Conservation (phyloP, 2,329 filamentous ascomycete genomes). For the Simplicillium aogashimaense region DNA sequence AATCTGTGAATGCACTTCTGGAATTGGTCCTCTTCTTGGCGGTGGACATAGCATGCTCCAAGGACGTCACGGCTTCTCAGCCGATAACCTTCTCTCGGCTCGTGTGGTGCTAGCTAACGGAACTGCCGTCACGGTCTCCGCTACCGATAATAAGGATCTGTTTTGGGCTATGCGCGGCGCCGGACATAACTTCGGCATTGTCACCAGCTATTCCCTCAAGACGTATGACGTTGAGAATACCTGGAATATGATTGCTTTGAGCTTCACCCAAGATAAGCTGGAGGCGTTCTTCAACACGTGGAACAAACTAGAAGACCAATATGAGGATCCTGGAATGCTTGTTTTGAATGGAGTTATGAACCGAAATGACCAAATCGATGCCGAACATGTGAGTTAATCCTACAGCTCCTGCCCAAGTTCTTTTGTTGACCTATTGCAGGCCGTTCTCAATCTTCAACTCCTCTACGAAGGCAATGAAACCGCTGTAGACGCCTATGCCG, state of each 20-base stretch:
- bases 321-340: conserved; percentile 2
- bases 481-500: conserved; percentile 1
- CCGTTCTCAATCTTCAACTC: conserved; percentile 7
- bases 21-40: conserved; percentile 1
- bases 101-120: conserved; percentile 22
- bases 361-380: background rate
- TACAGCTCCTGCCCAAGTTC: background rate
- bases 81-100: conserved; percentile 14
- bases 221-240: background rate
- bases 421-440: conserved; percentile 2
- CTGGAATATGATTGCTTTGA: background rate
- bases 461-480: conserved; percentile 3
- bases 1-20: conserved; percentile 1
- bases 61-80: conserved; percentile 4
- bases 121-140: conserved; percentile 20
- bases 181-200: conserved; percentile 23
- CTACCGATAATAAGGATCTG: conserved; percentile 23
- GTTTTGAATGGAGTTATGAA: conserved; percentile 3
- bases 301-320: conserved; percentile 3
- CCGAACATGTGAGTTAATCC: background rate
- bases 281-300: conserved; percentile 1
- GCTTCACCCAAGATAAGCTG: conserved; percentile 2
- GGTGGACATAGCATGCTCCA: conserved; percentile 3
- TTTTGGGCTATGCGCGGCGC: conserved; percentile 22
- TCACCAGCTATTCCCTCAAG: conserved; percentile 3